Conservation (phyloP, 257 asterid species). For the Handroanthus guayacan region DNA sequence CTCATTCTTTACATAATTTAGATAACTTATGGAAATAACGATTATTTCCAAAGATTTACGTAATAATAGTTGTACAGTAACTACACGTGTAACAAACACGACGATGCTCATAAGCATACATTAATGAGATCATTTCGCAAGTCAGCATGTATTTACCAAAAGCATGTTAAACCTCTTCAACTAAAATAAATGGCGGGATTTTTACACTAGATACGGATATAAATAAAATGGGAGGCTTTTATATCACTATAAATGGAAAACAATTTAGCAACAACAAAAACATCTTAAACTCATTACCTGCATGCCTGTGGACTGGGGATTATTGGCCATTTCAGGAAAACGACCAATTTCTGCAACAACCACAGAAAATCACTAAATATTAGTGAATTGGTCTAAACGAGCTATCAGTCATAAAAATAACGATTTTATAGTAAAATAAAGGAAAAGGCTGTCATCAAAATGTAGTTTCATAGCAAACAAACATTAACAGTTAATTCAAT, state of each 20-base stretch:
- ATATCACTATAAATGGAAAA: no score
- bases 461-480: conserved; percentile 13
- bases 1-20: conserved; percentile 17
- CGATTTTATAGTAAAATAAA: no score
- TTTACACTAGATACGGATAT: background rate
- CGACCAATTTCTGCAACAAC: conserved; percentile 47
- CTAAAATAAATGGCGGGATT: background rate
- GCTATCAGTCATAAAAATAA: background rate
- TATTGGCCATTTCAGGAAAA: conserved; percentile 55
- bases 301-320: conserved; percentile 54
- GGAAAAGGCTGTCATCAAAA: no score
- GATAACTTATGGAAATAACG: conserved; percentile 8
- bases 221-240: no score
- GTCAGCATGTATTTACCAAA: background rate
- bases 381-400: conserved; percentile 18
- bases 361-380: conserved; percentile 24
- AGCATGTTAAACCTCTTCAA: background rate
- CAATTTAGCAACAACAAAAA: no score
- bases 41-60: no score
- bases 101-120: no score
- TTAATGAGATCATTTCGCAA: background rate
- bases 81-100: no score
- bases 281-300: conserved; percentile 55
- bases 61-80: no score
- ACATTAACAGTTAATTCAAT: conserved; percentile 4